These are phyloP conservation scores for Leishmania mexicana DNA, from an alignment of 208 protist species.

Conservation along the genomic window DNA sequence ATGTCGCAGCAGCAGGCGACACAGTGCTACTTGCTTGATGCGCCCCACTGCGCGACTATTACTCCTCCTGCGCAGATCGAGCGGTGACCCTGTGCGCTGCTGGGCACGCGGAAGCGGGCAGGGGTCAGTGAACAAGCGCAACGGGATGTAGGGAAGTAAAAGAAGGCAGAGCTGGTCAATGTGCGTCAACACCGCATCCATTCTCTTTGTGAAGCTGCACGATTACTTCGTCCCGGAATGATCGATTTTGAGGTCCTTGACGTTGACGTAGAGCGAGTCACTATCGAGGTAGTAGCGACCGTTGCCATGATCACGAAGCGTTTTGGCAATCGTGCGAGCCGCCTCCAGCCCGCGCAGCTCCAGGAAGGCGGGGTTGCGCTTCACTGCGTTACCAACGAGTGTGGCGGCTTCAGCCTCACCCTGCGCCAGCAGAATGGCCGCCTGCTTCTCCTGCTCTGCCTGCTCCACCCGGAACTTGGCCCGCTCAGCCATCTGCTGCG, in stretches of 20 bases:
- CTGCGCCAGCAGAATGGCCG: conserved; percentile 91
- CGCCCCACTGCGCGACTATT: not conserved
- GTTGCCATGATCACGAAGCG: conserved; percentile 69
- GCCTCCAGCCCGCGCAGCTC: conserved; percentile 94
- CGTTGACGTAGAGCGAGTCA: conserved; percentile 80
- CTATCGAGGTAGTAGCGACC: conserved; percentile 86
- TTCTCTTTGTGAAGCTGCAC: not conserved
- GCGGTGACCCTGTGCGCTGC: not conserved
- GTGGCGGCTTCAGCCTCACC: conserved; percentile 93
- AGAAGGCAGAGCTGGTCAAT: conserved; percentile 2
- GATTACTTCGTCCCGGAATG: conserved; percentile 21
- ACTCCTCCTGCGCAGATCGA: not conserved
- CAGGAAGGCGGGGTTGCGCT: conserved; percentile 91
- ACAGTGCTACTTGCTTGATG: not conserved
- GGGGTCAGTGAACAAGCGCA: not conserved
- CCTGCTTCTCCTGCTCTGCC: conserved; percentile 94
- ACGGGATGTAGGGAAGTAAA: not conserved
- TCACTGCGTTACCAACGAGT: conserved; percentile 90
- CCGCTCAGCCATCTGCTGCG: conserved; percentile 96
- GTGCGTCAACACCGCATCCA: not conserved
- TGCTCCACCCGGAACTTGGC: conserved; percentile 95
- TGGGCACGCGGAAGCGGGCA: not conserved
- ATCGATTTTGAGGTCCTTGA: conserved; percentile 51
- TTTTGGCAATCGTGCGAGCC: conserved; percentile 89
- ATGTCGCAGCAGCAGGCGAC: not conserved